A percentile compares a stretch with the other conserved stretches of the same genome.
Conservation (phyloP, 345 rosid species). For the Ricinus communis region DNA sequence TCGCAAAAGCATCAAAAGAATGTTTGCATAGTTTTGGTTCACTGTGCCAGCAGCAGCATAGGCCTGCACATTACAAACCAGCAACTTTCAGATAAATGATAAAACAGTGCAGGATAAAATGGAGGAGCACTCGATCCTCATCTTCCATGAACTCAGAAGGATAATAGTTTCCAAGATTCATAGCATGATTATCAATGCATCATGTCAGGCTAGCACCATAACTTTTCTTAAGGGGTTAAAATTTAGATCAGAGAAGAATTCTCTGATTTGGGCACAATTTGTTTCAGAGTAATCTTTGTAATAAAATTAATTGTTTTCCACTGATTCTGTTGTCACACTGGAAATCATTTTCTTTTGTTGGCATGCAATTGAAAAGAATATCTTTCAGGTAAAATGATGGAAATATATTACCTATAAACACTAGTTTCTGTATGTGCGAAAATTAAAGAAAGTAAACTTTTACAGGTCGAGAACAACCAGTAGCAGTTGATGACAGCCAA, state of each 20-base stretch:
- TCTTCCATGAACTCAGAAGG: not conserved
- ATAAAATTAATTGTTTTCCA: too few relatives aligned
- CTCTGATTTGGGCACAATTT: too few relatives aligned
- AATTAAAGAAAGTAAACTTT: not conserved
- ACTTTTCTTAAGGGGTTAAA: too few relatives aligned
- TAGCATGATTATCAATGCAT: too few relatives aligned
- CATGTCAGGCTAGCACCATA: too few relatives aligned
- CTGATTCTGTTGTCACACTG: too few relatives aligned
- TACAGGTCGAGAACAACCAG: not conserved
- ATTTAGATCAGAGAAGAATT: too few relatives aligned
- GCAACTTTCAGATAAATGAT: conserved; percentile 8
- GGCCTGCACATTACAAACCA: conserved; percentile 47
- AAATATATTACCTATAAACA: not conserved
- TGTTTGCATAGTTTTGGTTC: conserved; percentile 90
- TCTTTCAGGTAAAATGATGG: not conserved
- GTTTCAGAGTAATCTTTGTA: too few relatives aligned
- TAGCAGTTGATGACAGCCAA: not conserved
- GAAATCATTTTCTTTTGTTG: not conserved
- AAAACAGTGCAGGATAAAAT: conserved; percentile 14
- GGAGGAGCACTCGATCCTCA: conserved; percentile 9
- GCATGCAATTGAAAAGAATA: not conserved
- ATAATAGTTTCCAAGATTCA: too few relatives aligned
- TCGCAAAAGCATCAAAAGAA: conserved; percentile 94
- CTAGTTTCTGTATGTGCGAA: too few relatives aligned
- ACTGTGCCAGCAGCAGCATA: conserved; percentile 94